These are phyloP conservation scores for Diaporthe vexans DNA, from an alignment of 2,329 filamentous ascomycete genomes.

Conservation along the genomic window DNA sequence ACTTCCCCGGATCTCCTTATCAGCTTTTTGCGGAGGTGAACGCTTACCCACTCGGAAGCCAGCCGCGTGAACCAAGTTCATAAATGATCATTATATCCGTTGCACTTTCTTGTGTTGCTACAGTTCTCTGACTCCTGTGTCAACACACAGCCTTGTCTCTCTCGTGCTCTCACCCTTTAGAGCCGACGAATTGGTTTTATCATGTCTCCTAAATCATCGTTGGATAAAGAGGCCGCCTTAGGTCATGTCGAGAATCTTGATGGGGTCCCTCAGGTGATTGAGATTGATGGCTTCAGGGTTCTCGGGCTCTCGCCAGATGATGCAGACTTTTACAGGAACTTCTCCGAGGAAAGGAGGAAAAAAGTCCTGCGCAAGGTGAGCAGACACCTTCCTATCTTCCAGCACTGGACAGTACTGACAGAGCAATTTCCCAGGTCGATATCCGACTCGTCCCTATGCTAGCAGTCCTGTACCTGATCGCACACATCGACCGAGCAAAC, in stretches of 20 bases:
- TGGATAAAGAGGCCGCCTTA: conserved; percentile 21
- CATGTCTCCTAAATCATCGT: conserved; percentile 18
- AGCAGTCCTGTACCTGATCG: conserved; percentile 45
- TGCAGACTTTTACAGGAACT: conserved; percentile 50
- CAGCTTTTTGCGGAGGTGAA: conserved; percentile 4
- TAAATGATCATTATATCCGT: conserved; percentile 6
- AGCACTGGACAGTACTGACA: background rate
- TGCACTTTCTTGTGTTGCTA: no score
- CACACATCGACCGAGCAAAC: conserved; percentile 45
- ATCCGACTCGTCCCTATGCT: conserved; percentile 45
- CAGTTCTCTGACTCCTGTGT: background rate
- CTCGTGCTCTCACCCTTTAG: background rate
- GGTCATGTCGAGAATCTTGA: conserved; percentile 41
- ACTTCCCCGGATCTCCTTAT: conserved; percentile 23
- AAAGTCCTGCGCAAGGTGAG: conserved; percentile 45
- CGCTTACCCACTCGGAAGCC: background rate
- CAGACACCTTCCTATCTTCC: background rate
- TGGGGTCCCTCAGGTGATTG: conserved; percentile 43
- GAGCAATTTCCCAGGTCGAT: conserved; percentile 37
- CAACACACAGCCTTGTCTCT: background rate
- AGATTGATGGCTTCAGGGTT: conserved; percentile 50
- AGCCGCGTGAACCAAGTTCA: conserved; percentile 1
- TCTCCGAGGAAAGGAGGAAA: conserved; percentile 46
- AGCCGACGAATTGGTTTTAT: background rate
- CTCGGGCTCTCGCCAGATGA: conserved; percentile 48